phyloP scores from a whole-genome alignment of 768 basidiomycete genomes.

The Suillus tomentosus region DNA sequence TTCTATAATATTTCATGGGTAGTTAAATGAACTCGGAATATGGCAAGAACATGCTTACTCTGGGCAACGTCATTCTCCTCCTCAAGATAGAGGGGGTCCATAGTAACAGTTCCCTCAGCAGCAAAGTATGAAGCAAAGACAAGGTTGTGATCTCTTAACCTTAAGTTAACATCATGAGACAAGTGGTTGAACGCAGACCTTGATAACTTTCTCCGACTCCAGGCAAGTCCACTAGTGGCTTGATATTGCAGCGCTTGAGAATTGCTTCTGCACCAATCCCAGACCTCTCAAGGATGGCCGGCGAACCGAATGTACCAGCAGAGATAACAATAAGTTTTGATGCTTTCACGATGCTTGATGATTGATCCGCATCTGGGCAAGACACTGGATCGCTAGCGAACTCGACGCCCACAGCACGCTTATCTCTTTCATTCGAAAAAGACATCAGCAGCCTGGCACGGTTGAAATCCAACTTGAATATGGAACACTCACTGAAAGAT shows the following conservation, averaged over 20 bases:
- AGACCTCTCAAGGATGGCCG: slow-evolving; percentile 56
- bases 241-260: slow-evolving; percentile 31
- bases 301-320: slow-evolving; percentile 44
- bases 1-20: background rate
- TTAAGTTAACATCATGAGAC: no score
- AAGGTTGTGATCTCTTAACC: slow-evolving; percentile 32
- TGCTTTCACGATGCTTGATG: slow-evolving; percentile 29
- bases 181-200: slow-evolving; percentile 22
- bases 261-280: slow-evolving; percentile 40
- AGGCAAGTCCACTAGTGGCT: slow-evolving; percentile 37
- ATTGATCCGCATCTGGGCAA: slow-evolving; percentile 16
- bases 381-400: slow-evolving; percentile 31
- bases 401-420: slow-evolving; percentile 40
- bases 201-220: slow-evolving; percentile 47
- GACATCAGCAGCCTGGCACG: background rate
- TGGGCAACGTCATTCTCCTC: slow-evolving; percentile 33
- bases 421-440: slow-evolving; percentile 25
- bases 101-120: slow-evolving; percentile 45
- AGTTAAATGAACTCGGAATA: background rate
- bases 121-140: slow-evolving; percentile 36
- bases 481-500: slow-evolving; percentile 33
- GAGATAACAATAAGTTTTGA: slow-evolving; percentile 40
- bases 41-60: slow-evolving; percentile 33
- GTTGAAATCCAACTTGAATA: background rate
- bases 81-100: slow-evolving; percentile 48